phyloP scores from a whole-genome alignment of 2,329 filamentous ascomycete species.

The Mycocentrospora acerina region DNA sequence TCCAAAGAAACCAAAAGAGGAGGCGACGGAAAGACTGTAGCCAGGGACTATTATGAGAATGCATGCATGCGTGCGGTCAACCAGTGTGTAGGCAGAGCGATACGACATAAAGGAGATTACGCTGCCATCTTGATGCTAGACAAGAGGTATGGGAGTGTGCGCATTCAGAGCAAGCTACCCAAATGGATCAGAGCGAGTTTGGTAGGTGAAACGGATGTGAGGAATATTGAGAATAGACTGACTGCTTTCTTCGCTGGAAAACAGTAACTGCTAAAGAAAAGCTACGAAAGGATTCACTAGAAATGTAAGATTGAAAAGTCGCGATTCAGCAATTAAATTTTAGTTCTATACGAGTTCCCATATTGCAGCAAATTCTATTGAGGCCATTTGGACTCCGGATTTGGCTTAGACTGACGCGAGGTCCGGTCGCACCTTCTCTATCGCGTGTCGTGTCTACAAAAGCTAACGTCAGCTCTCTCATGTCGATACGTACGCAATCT shows the following conservation, averaged over 20 bases:
- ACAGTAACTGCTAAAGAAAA: slow-evolving; percentile 5
- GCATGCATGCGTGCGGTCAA: slow-evolving; percentile 96
- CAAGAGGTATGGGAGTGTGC: slow-evolving; percentile 70
- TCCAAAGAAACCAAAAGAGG: slow-evolving; percentile 49
- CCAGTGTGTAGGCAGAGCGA: slow-evolving; percentile 90
- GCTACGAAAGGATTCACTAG: too few relatives aligned
- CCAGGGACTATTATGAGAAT: slow-evolving; percentile 87
- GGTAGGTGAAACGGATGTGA: slow-evolving; percentile 40
- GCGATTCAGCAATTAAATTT: too few relatives aligned
- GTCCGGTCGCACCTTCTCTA: slow-evolving; percentile 7
- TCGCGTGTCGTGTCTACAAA: slow-evolving; percentile 12
- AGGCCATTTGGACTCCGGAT: slow-evolving; percentile 1
- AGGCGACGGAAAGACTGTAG: slow-evolving; percentile 50
- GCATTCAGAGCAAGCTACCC: slow-evolving; percentile 78
- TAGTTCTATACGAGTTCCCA: too few relatives aligned
- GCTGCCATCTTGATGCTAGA: slow-evolving; percentile 88
- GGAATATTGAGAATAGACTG: slow-evolving; percentile 46
- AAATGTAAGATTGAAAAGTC: too few relatives aligned
- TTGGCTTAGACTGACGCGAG: slow-evolving; percentile 4
- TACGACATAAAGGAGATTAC: slow-evolving; percentile 85
- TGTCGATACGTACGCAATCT: too few relatives aligned
- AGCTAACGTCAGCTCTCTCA: too few relatives aligned
- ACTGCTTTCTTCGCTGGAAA: slow-evolving; percentile 42
- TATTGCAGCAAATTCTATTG: too few relatives aligned
- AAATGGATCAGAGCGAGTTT: slow-evolving; percentile 82